Evolutionary conservation across 1,284 basidiomycete species (phyloP), one percentile per base, ranked within the genome.

Genomic region (Ceraceosorus guamensis): DNA sequence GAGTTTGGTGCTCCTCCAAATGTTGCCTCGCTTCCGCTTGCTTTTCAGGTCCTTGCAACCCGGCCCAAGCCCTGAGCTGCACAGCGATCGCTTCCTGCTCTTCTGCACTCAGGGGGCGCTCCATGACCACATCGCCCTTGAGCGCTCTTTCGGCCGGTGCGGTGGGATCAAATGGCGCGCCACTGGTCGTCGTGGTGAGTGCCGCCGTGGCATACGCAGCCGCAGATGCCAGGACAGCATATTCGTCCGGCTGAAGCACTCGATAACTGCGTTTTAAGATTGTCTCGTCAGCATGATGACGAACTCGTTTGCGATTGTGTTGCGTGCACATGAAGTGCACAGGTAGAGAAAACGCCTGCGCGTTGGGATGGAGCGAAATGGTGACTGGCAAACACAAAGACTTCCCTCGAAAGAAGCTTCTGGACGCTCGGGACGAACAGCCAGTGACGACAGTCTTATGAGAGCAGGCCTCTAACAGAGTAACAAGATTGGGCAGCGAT

Each of bases 131-230:
- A 13, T 33, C 11, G 54, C 47, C 55, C 13, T 11, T 35, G 31
- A 31, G 45, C 16, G 48, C 45, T 10, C 47, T 53, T 7, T 11
- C 35, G 13, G 10, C 24, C 44, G n/a, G 33, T 14, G 44, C 10
- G 4, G 30, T 24, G 46, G 31, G 14, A 37, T 31, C 14, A 18
- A 33, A 18, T 33, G 31, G 18, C 31, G 31, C 1, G 37, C 18
- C 6, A 45, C 57, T 53, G 18, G 60, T 62, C 14, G 66, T 65
- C 16, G 68, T 68, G 32, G 70, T 71, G 43, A 71, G 59, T 2
- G 68, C 68, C 14, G 66, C 68, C 5, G 70, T 71, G 7, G 70
- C 68, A 45, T 67, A 64, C 3, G 70, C 70, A 10, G 70, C 70
- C 24, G 68, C 68, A 5, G 68, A 68, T 30, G 70, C 70, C 4